Evolutionary conservation across 176 grass and related monocot genomes (phyloP).

Genomic region (Avena eriantha): DNA sequence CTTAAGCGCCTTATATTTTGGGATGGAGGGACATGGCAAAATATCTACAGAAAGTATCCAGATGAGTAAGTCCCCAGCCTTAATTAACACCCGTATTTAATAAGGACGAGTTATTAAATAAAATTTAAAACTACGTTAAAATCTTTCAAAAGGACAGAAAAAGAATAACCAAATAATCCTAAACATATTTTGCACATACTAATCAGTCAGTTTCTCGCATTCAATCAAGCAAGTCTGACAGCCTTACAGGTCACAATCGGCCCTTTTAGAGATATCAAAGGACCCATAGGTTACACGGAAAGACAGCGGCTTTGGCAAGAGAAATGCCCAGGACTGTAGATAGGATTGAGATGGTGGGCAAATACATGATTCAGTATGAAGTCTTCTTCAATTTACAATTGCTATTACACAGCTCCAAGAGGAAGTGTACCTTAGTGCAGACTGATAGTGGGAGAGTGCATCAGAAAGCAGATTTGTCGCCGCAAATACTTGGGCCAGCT

Average conservation of each 20-base stretch:
- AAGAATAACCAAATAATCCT: background rate
- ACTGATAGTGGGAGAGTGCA: conserved; percentile 92
- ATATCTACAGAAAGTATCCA: background rate
- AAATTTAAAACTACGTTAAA: background rate
- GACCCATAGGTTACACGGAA: background rate
- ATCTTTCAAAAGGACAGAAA: background rate
- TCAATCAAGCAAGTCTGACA: background rate
- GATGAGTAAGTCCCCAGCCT: background rate
- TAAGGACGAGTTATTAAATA: background rate
- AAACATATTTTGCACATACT: background rate
- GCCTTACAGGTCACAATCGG: background rate
- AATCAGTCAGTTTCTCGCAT: background rate
- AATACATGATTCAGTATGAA: conserved; percentile 1
- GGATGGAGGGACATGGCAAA: background rate
- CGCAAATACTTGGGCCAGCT: conserved; percentile 91
- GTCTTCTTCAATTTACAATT: background rate
- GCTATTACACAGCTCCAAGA: conserved; percentile 28
- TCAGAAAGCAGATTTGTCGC: conserved; percentile 91
- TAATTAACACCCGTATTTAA: background rate
- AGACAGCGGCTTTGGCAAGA: background rate
- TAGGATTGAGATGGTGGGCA: background rate
- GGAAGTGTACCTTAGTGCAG: conserved; percentile 82
- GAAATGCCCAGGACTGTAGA: background rate
- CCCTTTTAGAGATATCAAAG: background rate
- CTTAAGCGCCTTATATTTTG: no score